These are phyloP conservation scores for Gracilaria vermiculophylla DNA, from an alignment of 23 red algal genomes.

Conservation along the genomic window DNA sequence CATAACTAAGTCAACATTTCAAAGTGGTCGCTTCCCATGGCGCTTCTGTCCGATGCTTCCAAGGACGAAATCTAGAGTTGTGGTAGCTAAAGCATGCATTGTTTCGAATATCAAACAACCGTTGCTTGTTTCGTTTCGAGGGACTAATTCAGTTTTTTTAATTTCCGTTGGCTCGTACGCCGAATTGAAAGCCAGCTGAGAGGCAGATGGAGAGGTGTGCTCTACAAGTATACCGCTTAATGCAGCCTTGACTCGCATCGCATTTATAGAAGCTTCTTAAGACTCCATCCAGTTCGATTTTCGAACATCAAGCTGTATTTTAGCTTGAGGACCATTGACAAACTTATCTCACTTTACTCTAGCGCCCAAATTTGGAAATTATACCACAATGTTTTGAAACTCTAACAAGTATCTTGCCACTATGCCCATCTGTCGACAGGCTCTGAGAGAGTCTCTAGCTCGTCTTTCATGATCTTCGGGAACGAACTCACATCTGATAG, in stretches of 20 bases:
- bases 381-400: neutral
- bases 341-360: neutral
- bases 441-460: neutral
- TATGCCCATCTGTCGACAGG: neutral
- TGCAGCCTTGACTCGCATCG: neutral
- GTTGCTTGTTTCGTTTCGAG: neutral
- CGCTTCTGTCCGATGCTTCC: too few relatives aligned
- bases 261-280: neutral
- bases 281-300: neutral
- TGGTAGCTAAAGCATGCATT: constrained; percentile 26
- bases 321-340: neutral
- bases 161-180: neutral
- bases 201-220: too few relatives aligned
- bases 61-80: too few relatives aligned
- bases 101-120: neutral
- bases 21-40: too few relatives aligned
- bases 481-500: neutral
- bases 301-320: neutral
- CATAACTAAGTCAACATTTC: too few relatives aligned
- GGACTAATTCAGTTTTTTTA: neutral
- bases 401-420: neutral
- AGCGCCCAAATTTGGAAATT: neutral
- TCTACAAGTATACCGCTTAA: neutral
- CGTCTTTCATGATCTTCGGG: neutral
- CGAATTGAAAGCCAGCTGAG: too few relatives aligned